Base-by-base conservation (phyloP, 2,329 filamentous ascomycete species). In the Knufia fluminis region DNA sequence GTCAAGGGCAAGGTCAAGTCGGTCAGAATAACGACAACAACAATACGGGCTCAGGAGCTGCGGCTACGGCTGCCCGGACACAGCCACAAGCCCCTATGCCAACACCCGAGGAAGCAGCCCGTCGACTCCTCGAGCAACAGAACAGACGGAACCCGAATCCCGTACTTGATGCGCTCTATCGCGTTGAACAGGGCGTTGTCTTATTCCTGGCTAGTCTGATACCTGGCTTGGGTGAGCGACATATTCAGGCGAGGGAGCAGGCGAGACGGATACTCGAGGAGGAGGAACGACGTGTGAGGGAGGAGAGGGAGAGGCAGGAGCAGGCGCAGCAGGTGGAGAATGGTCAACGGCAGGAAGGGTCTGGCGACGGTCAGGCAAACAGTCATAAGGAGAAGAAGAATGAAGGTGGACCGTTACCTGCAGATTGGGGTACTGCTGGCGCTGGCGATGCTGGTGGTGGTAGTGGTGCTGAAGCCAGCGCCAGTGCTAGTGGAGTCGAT, bases 181-280 rank as follows among this genome's bases (percentile, higher is more conserved):
- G 71, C 1, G 61, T 70, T 0, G 79, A 82, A 60, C 69, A 79
- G 32, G 74, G 74, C 1, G 59, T 78, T 35, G 76, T 77, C n/a
- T 66, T 83, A n/a, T 79, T 83, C 52, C 61, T 83, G 28, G 79
- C 78, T 0, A 80, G 76, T 61, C 60, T 83, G 44, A 74, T 79
- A 60, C 79, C 79, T 1, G 79, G 79, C 0, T 69, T 83, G 22
- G 79, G 79, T 0, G 79, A 83, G 60, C 68, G 76, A 6, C 76
- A 80, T 60, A 75, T 82, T 12, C 67, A 72, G 54, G 78, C 75
- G 22, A 69, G 75, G 51, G 73, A 77, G 56, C 73, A 74, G 47
- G 69, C 74, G 67, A 67, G 49, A 64, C 65, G 53, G 49, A 49
- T 49, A 6, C 19, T 49, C 10, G 56, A 56, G 38, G 53, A 53